Evolutionary conservation across 108 stramenopile genomes (phyloP).

Genomic region (Seminavis robusta): DNA sequence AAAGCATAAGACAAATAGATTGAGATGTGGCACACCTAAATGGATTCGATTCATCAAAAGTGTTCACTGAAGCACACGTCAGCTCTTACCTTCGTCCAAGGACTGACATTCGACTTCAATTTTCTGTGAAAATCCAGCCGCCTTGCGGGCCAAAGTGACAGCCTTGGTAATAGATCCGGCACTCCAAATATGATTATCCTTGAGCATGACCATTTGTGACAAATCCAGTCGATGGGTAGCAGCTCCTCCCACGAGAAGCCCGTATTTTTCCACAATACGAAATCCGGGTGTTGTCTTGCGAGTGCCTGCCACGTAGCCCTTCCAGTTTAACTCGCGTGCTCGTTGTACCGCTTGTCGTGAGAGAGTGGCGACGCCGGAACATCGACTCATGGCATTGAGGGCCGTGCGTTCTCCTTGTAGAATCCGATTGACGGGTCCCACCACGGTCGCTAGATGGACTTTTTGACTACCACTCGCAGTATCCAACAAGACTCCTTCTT

Average conservation of each 20-base stretch:
- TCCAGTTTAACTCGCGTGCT: constrained; percentile 61
- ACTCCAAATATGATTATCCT: constrained; percentile 95
- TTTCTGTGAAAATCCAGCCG: constrained; percentile 95
- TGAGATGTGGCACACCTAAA: no score
- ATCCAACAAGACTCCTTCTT: constrained; percentile 58
- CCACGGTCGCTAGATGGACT: constrained; percentile 83
- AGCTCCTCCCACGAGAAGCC: constrained; percentile 93
- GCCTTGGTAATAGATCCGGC: constrained; percentile 89
- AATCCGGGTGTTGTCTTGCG: constrained; percentile 99
- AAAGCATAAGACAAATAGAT: no score
- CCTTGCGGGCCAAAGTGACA: constrained; percentile 77
- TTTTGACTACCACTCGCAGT: constrained; percentile 36
- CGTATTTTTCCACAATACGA: constrained; percentile 98
- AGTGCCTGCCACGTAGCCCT: constrained; percentile 94
- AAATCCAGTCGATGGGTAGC: constrained; percentile 94
- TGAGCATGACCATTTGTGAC: constrained; percentile 99
- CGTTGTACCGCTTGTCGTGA: constrained; percentile 48
- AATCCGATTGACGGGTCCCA: constrained; percentile 82
- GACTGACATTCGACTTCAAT: constrained; percentile 96
- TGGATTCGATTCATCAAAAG: no score
- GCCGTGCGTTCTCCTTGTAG: constrained; percentile 97
- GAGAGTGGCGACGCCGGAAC: constrained; percentile 93
- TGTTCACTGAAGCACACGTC: no score
- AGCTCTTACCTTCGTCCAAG: constrained; percentile 84
- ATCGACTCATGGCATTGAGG: constrained; percentile 90